phyloP scores from a whole-genome alignment of 257 asterid species.

The Euphrasia confusa region DNA sequence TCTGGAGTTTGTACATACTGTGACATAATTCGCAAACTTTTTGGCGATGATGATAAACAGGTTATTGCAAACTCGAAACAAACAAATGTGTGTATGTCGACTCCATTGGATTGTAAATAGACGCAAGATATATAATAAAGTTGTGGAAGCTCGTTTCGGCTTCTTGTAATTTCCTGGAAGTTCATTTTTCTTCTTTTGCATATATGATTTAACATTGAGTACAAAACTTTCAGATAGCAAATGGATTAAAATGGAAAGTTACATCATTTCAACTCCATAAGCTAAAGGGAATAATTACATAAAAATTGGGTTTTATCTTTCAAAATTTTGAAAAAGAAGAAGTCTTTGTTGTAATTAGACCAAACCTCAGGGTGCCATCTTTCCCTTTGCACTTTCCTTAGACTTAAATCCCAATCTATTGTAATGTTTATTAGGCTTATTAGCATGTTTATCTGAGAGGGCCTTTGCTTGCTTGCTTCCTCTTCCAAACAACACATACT shows the following conservation, averaged over 20 bases:
- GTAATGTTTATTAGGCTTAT: slow-evolving; percentile 26
- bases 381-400: neutral
- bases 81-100: no score
- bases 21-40: no score
- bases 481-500: slow-evolving; percentile 40
- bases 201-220: neutral
- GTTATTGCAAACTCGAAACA: no score
- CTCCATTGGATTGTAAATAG: no score
- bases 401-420: neutral
- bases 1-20: no score
- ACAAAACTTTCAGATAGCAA: neutral
- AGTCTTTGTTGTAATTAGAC: neutral
- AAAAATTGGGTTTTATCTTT: neutral
- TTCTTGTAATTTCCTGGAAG: neutral
- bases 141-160: no score
- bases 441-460: neutral
- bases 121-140: no score
- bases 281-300: neutral
- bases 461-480: slow-evolving; percentile 22
- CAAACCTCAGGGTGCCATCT: slow-evolving; percentile 20
- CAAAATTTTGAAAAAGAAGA: neutral
- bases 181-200: neutral
- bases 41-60: no score
- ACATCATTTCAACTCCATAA: neutral
- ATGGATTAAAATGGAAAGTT: neutral